A percentile compares a stretch with the other conserved stretches of the same genome.
phyloP scores from a whole-genome alignment of 805 yeast genomes.

The Teunomyces lycoperdinae region DNA sequence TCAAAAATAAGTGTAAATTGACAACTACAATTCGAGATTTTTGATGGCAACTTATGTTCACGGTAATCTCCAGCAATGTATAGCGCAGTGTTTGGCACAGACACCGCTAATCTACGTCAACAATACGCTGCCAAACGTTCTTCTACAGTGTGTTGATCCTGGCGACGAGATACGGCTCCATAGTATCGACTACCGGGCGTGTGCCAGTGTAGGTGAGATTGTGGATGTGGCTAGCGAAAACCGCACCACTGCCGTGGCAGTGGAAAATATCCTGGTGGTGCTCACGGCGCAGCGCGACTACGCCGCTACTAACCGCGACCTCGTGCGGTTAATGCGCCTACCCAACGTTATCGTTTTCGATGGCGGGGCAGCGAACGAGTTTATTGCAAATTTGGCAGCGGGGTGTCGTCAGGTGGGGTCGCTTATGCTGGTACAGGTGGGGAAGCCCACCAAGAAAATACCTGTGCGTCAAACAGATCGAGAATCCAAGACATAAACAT shows the following conservation, averaged over 20 bases:
- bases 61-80: background rate
- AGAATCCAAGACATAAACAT: background rate
- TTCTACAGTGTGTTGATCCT: constrained; percentile 1
- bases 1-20: background rate
- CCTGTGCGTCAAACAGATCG: no score
- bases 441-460: background rate
- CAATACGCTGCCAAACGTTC: constrained; percentile 8
- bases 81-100: background rate
- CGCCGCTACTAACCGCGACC: constrained; percentile 8
- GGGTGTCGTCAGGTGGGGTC: background rate
- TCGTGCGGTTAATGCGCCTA: constrained; percentile 5
- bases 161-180: constrained; percentile 4
- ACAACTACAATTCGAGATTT: background rate
- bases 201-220: background rate
- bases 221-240: background rate
- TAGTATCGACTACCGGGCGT: constrained; percentile 9
- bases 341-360: constrained; percentile 3
- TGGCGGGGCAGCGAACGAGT: constrained; percentile 5
- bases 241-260: background rate
- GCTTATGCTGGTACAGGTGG: background rate
- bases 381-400: constrained; percentile 5
- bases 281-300: constrained; percentile 1
- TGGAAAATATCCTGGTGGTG: constrained; percentile 10
- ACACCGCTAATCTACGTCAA: constrained; percentile 6
- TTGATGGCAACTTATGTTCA: background rate